Percentiles rank a stretch among this genome's conserved stretches.
These are phyloP conservation scores for Malassezia japonica DNA, from an alignment of 1,284 basidiomycete species.

Conservation along the genomic window DNA sequence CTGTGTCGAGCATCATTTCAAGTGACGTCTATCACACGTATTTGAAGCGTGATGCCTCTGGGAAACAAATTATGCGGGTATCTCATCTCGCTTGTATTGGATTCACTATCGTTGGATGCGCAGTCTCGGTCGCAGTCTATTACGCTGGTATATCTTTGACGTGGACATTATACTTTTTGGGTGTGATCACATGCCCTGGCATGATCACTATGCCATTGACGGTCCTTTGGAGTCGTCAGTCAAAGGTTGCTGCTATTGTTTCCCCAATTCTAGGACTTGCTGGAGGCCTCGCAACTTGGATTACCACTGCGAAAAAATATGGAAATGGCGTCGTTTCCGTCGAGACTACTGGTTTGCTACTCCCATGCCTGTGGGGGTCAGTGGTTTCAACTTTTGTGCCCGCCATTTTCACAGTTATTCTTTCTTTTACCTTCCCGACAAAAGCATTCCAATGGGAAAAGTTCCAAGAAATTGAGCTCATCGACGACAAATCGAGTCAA, in stretches of 20 bases:
- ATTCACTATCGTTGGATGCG: slow-evolving; percentile 32
- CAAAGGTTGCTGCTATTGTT: slow-evolving; percentile 20
- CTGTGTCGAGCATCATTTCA: too few species aligned
- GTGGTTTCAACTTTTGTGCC: slow-evolving; percentile 29
- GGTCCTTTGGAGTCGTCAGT: slow-evolving; percentile 28
- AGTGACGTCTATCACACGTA: too few species aligned
- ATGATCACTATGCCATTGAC: slow-evolving; percentile 32
- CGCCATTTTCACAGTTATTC: slow-evolving; percentile 20
- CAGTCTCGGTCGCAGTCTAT: slow-evolving; percentile 25
- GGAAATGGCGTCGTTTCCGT: slow-evolving; percentile 31
- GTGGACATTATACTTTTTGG: slow-evolving; percentile 41
- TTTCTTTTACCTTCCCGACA: slow-evolving; percentile 22
- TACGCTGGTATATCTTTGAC: slow-evolving; percentile 32
- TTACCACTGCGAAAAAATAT: slow-evolving; percentile 26
- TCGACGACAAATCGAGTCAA: too few species aligned
- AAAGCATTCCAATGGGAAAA: slow-evolving; percentile 28
- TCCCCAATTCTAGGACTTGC: slow-evolving; percentile 32
- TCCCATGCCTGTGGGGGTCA: slow-evolving; percentile 39
- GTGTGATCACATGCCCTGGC: slow-evolving; percentile 32
- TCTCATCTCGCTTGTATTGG: too few species aligned
- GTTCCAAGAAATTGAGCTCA: slow-evolving; percentile 20
- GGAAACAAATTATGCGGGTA: too few species aligned
- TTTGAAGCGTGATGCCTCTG: too few species aligned
- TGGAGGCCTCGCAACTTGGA: slow-evolving; percentile 38
- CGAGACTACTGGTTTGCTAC: slow-evolving; percentile 17